Evolutionary conservation across 148 eudicot genomes (phyloP), one percentile per base, ranked within the genome.

Genomic region (Camellia lanceoleosa): DNA sequence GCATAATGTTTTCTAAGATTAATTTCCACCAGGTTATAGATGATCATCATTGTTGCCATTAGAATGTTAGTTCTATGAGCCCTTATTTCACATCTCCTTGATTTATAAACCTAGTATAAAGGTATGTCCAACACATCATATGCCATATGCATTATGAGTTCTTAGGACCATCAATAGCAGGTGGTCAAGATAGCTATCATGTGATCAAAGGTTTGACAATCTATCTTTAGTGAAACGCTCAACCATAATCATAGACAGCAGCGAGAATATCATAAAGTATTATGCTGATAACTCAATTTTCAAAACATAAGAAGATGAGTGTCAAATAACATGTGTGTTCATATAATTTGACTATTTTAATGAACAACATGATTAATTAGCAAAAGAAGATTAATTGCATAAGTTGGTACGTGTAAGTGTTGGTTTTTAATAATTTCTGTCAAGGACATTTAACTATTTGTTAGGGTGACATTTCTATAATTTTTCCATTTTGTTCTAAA

Each of bases 11-110:
- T n/a, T 47, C 12, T n/a, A 20, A 41, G 78, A 44, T 46, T 61
- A 75, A 23, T 75, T 73, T 75, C 78, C 41, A 10, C 11, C n/a
- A 62, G 43, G 41, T 20, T 46, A 76, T 44, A 49, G 47, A 20
- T 51, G 78, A 62, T 30, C 55, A 73, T 62, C 9, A 12, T 46
- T 76, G 56, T 46, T 54, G 66, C 38, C 43, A 5, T 42, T 19
- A 7, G 60, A 20, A 14, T 5, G 23, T 56, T 55, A 4, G 18
- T n/a, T 20, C 52, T 59, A 7, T 11, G 9, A n/a, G 20, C 61
- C 16, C 56, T 47, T 51, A 8, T 10, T 23, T 23, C 30, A 23
- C 30, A 23, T 23, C 13, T 10, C 69, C n/a, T 73, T 54, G 9
- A 72, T 52, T 52, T 13, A 30, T 23, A 52, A 13, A 23, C 30